Conservation (phyloP, 139 green algal genomes). For the Chlamydomonas sp. region DNA sequence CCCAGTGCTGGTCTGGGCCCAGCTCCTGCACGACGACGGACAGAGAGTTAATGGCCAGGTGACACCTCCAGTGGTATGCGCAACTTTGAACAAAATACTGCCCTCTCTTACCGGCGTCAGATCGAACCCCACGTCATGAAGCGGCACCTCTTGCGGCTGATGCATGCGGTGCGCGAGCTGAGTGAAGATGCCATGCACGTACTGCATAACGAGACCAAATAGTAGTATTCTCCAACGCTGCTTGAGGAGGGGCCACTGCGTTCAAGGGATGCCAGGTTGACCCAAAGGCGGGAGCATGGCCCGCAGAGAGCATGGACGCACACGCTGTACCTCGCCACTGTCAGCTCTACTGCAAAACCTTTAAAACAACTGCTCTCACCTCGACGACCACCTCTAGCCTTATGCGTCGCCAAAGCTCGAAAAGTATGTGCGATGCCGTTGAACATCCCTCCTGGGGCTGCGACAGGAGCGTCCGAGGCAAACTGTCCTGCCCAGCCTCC, state of each 20-base stretch:
- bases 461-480: too few relatives aligned
- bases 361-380: conserved; percentile 43
- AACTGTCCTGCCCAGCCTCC: too few relatives aligned
- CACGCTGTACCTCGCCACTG: not conserved
- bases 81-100: not conserved
- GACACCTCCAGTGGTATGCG: too few relatives aligned
- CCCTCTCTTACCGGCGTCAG: conserved; percentile 68
- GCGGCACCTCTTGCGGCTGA: conserved; percentile 66
- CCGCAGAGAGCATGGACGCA: not conserved
- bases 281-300: not conserved
- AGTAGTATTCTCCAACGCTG: conserved; percentile 80
- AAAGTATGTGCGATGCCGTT: not conserved
- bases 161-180: conserved; percentile 89
- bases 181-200: conserved; percentile 91
- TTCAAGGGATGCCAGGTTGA: not conserved
- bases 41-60: too few relatives aligned
- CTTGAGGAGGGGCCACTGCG: conserved; percentile 82
- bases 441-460: not conserved
- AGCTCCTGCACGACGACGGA: conserved; percentile 66
- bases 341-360: too few relatives aligned
- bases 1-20: conserved; percentile 76
- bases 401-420: conserved; percentile 56
- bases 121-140: conserved; percentile 84
- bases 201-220: conserved; percentile 85
- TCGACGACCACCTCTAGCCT: conserved; percentile 72